phyloP scores from a whole-genome alignment of 768 basidiomycete genomes.

The Tylopilus plumbeoviolaceoides region DNA sequence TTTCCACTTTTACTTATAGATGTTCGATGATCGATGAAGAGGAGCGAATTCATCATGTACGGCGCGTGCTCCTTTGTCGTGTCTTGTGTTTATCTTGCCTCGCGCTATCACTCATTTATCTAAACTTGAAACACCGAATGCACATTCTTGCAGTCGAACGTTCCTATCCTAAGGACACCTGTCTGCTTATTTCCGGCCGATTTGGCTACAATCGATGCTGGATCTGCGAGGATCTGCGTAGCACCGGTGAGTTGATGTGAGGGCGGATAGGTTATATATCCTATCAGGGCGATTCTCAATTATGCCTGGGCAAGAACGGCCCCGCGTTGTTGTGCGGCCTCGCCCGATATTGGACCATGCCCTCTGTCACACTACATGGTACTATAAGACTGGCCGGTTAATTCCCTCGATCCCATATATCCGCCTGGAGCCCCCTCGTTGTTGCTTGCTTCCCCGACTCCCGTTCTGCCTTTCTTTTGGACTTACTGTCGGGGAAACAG shows the following conservation, averaged over 20 bases:
- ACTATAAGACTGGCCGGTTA: conserved; percentile 1
- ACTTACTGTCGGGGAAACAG: neutral
- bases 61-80: conserved; percentile 12
- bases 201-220: conserved; percentile 1
- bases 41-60: conserved; percentile 15
- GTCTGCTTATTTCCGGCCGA: conserved; percentile 7
- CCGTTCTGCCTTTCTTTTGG: neutral
- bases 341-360: conserved; percentile 3
- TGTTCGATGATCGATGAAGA: conserved; percentile 19
- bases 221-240: conserved; percentile 19
- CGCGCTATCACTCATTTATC: conserved; percentile 29
- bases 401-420: neutral
- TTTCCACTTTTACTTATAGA: conserved; percentile 73
- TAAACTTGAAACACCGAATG: conserved; percentile 23
- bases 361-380: conserved; percentile 8
- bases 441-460: neutral
- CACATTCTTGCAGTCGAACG: conserved; percentile 12
- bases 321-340: conserved; percentile 6
- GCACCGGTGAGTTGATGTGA: conserved; percentile 1
- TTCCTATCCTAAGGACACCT: conserved; percentile 10
- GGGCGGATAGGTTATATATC: conserved; percentile 22
- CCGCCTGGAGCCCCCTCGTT: neutral
- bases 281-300: conserved; percentile 16
- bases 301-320: neutral
- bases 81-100: conserved; percentile 17